Base-by-base conservation (phyloP, 2,329 filamentous ascomycete species). In the Metarhizium humberi region DNA sequence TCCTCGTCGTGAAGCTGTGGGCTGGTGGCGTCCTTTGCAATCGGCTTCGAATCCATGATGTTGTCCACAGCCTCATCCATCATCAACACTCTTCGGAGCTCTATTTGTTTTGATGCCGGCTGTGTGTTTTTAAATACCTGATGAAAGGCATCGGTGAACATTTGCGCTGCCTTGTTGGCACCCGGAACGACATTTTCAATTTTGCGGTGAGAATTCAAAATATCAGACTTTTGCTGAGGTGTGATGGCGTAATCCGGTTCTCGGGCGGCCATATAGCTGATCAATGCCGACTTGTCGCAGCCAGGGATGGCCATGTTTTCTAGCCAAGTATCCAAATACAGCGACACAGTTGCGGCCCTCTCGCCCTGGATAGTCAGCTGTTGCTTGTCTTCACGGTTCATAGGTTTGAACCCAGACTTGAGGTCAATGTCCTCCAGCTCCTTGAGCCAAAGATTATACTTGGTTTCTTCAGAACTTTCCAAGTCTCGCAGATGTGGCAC, bases 401-500 rank as follows among this genome's bases (percentile, higher is more conserved):
- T 70, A 13, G 78, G 75, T 56, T 78, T 78, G 61, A 83, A 82
- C 0, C 80, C 80, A 4, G 78, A 81, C 50, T 78, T 78, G 56
- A 74, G 75, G 56, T 84, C 80, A 68, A 82, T 80, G 38, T 75
- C 76, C 59, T 82, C 78, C 11, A 84, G 67, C 60, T 82, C 78
- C 58, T 78, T 73, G 13, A 84, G 73, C 79, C 80, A 84, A 18
- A 74, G 66, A 55, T 77, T 75, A 61, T 82, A 82, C 57, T 77
- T 74, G 14, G 71, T 70, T 61, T 82, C 80, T 62, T 82, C 79
- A n/a, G 75, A 75, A 29, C 76, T 76, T 50, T 79, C 76, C 32
- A 84, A 69, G 58, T 84, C 81, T 53, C 78, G 75, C 52, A 84
- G 67, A 64, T 83, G 79, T 14, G 81, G 81, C 14, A 83, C 78